These are phyloP conservation scores for Plasmodium falciparum DNA, from an alignment of 169 alveolate species.

Conservation along the genomic window DNA sequence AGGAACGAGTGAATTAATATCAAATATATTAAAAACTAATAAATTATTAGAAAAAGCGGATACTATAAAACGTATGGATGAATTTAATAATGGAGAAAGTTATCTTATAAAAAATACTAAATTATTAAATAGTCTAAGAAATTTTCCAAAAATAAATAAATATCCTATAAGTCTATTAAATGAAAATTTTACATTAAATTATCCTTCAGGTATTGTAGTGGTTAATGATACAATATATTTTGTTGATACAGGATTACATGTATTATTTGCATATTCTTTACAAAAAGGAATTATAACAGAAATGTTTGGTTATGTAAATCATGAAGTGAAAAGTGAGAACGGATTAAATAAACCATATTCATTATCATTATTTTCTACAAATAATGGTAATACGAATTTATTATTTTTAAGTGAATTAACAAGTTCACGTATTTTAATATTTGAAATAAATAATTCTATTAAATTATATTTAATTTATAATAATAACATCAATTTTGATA, in stretches of 20 bases:
- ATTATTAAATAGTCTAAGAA: neutral
- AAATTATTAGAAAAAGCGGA: neutral
- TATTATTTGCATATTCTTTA: slow-evolving; percentile 28
- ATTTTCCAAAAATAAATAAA: neutral
- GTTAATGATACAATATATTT: slow-evolving; percentile 24
- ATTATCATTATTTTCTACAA: slow-evolving; percentile 21
- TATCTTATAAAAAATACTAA: neutral
- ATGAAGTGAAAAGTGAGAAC: slow-evolving; percentile 34
- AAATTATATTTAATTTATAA: slow-evolving; percentile 39
- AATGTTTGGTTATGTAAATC: slow-evolving; percentile 57
- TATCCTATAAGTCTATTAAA: slow-evolving; percentile 6
- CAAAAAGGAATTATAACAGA: slow-evolving; percentile 9
- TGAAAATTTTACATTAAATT: slow-evolving; percentile 18
- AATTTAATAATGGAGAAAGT: neutral
- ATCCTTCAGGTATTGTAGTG: slow-evolving; percentile 71
- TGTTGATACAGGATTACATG: slow-evolving; percentile 53
- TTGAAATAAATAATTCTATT: slow-evolving; percentile 31
- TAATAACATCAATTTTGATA: slow-evolving; percentile 18
- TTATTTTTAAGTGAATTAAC: slow-evolving; percentile 74
- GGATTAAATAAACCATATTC: slow-evolving; percentile 70
- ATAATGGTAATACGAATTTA: slow-evolving; percentile 27
- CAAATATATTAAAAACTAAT: neutral
- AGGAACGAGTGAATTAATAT: neutral
- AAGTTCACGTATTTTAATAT: slow-evolving; percentile 50
- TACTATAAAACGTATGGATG: neutral